Evolutionary conservation across 805 yeast species (phyloP), one percentile per base, ranked within the genome.

Genomic region (Maudiozyma barnettii): DNA sequence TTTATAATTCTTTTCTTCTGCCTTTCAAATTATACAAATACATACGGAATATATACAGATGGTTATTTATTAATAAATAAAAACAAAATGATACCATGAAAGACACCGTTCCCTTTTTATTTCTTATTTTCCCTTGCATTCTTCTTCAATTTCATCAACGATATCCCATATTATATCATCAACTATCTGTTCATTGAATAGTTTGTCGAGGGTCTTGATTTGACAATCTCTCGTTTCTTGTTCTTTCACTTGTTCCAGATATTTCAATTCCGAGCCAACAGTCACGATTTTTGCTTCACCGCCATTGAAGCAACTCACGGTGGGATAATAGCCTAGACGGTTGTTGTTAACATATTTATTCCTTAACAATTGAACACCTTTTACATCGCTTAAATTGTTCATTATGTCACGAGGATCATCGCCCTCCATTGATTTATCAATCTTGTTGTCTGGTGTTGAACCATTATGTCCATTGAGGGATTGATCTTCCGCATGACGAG

Each of bases 281-380:
- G 87, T 72, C 52, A 84, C 80, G 48, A 91, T 63, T 49, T 76
- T 70, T 5, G 86, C 95, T 9, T 75, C 68, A 0, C 98, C 98
- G 2, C 83, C 83, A 53, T 78, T 79, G 60, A 78, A 93, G 22
- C 84, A 84, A 46, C 95, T 84, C 31, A 87, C 73, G 69, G 89
- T 86, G 1, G 99, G 98, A 65, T 81, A 93, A 61, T 93, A 93
- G 0, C 98, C 99, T 46, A 88, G 66, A 39, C 78, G 69, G 0
- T 95, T 95, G 60, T 93, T 96, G 61, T 93, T 95, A 13, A 56
- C 77, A 58, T 68, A 52, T 65, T 69, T 64, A 47, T 64, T 66
- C 39, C 63, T 55, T 29, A 64, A 46, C 4, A 64, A 40, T 3
- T 48, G 33, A 33, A 16, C 36, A 13, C 18, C 36, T 48, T 51